Evolutionary conservation across 768 basidiomycete genomes (phyloP).

Genomic region (Tubosaeta brunneosetosa): DNA sequence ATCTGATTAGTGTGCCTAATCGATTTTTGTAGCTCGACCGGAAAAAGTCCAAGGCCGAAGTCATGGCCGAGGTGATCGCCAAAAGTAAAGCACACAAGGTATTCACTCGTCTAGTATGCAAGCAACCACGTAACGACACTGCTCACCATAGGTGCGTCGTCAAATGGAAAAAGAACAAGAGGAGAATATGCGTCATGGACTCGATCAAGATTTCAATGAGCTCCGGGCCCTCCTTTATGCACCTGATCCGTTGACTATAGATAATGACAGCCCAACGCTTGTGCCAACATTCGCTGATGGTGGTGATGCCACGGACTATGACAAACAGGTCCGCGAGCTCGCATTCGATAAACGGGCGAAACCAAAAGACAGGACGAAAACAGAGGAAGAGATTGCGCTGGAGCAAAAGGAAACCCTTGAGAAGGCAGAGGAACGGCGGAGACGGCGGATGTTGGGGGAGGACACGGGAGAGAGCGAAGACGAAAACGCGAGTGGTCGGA

Average conservation of each 20-base stretch:
- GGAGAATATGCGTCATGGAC: slow-evolving; percentile 77
- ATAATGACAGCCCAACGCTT: slow-evolving; percentile 23
- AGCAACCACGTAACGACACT: background rate
- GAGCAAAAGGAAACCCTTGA: slow-evolving; percentile 86
- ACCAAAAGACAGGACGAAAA: slow-evolving; percentile 93
- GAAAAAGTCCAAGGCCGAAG: slow-evolving; percentile 91
- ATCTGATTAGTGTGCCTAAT: background rate
- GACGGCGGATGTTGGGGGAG: slow-evolving; percentile 82
- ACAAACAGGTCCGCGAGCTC: slow-evolving; percentile 86
- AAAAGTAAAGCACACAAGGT: slow-evolving; percentile 98
- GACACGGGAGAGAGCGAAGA: slow-evolving; percentile 65
- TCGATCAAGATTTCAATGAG: slow-evolving; percentile 84
- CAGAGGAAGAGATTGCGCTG: slow-evolving; percentile 87
- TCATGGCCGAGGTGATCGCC: slow-evolving; percentile 96
- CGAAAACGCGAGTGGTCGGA: slow-evolving; percentile 38
- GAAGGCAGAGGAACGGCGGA: slow-evolving; percentile 74
- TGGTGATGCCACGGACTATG: slow-evolving; percentile 63
- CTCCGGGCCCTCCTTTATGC: slow-evolving; percentile 71
- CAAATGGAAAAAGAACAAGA: slow-evolving; percentile 86
- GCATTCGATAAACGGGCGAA: slow-evolving; percentile 92
- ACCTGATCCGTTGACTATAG: slow-evolving; percentile 43
- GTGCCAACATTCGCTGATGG: background rate
- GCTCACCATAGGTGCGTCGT: slow-evolving; percentile 60
- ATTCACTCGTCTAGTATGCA: slow-evolving; percentile 1
- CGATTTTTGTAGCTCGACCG: slow-evolving; percentile 53